Evolutionary conservation across 768 basidiomycete genomes (phyloP), one percentile per base, ranked within the genome.

Genomic region (Lentinula guzmanii): DNA sequence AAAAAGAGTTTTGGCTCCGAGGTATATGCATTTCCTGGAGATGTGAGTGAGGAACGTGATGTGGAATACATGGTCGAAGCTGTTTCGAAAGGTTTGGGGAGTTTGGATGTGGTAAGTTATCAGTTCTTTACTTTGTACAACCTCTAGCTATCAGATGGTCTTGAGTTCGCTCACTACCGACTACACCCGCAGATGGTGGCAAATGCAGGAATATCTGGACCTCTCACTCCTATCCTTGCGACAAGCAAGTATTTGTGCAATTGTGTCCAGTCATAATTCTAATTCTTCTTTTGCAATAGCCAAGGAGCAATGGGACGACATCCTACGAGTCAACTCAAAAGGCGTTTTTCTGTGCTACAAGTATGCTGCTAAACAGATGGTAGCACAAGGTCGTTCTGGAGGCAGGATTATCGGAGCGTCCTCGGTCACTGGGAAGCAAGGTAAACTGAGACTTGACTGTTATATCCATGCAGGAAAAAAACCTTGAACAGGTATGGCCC

Each of bases 291-390:
- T 41, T 18, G 13, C 3, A 11, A 34, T 10, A 60, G 59, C 53
- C 11, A 8, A 59, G 21, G 68, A 71, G 9, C 57, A 69, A 7
- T 66, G 61, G 43, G 71, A 74, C 41, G 45, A 54, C 4, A 6
- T 68, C 0, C 61, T 70, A 34, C 42, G 54, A 18, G 65, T 75
- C 56, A 77, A 77, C 48, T 65, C 66, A 0, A 65, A 69, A 3
- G 72, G 72, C 2, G 48, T 67, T 10, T 73, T 76, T 58, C 61
- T 74, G 15, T 71, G 72, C 60, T 77, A 75, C 66, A 74, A 74
- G 58, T 68, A 72, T 31, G 70, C 70, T 24, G 70, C 61, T 13
- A 50, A 59, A 34, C 55, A 76, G 52, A 72, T 77, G 72, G 66
- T 77, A 53, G 61, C 65, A 34, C 77, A 75, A 64, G 74, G 75